Base-by-base conservation (phyloP, 169 alveolate species). In the Besnoitia besnoiti region DNA sequence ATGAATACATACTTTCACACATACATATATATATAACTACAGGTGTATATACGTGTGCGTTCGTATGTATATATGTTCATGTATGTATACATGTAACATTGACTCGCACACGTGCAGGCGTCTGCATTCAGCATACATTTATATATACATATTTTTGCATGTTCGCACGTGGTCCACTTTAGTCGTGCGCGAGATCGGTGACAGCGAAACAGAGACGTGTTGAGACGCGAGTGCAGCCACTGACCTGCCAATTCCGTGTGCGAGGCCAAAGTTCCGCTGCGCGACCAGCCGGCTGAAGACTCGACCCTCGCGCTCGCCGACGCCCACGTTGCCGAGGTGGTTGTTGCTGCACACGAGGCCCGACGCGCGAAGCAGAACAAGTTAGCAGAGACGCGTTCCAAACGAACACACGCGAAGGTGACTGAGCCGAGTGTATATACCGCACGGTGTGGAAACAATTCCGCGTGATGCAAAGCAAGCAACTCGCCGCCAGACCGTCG, bases 241-340 rank as follows among this genome's bases (percentile, higher is more conserved):
- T 35, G 14, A 62, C 92, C 92, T 88, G 44, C 98, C 98, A 39
- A 97, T 97, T 24, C 98, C 98, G 92, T 98, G 99, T 35, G 97
- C 95, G 92, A 98, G 91, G 40, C 95, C 93, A 93, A 88, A 96
- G 93, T 97, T 90, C 82, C 98, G 94, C 80, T 95, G 94, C 61
- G 91, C 73, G 35, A 98, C 98, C 39, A 98, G 55, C 1, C 85
- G 19, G n/a, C 97, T 93, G 93, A 85, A 95, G n/a, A 97, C 94
- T 92, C 99, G 95, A 33, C 98, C 98, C 91, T 98, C 99, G 89
- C 99, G 93, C 96, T 97, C 99, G 1, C 98, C 98, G 4, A 97
- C 98, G 7, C 98, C 98, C 21, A 95, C 94, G 85, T 96, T 96
- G 12, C 94, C 95, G 1, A 87, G 85, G 49, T 95, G 96, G 90